phyloP scores from a whole-genome alignment of 306 rosid genomes.

The Vigna nakashimae region DNA sequence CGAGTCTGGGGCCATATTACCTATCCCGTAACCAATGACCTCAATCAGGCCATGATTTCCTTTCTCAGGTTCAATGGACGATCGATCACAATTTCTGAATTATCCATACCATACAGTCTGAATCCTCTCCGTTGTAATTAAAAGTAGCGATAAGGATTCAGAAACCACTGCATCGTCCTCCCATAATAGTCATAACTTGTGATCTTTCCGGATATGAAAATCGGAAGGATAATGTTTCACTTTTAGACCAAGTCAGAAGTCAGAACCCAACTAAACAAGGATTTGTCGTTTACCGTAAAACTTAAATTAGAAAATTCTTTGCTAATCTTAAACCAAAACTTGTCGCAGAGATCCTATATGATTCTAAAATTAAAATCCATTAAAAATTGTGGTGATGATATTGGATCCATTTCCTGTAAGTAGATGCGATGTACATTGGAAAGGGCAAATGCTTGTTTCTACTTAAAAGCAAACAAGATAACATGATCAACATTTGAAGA shows the following conservation, averaged over 20 bases:
- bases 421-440: not conserved
- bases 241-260: constrained; percentile 4
- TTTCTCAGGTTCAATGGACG: constrained; percentile 41
- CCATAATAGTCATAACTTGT: not conserved
- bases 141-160: constrained; percentile 6
- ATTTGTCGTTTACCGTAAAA: not conserved
- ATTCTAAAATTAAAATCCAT: constrained; percentile 5
- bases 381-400: not conserved
- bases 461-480: not conserved
- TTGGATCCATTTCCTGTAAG: not conserved
- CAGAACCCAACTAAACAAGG: not conserved
- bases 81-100: constrained; percentile 36
- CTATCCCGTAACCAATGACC: constrained; percentile 35
- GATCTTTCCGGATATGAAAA: not conserved
- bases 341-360: not conserved
- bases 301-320: not conserved
- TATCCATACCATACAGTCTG: constrained; percentile 29
- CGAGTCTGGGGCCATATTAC: constrained; percentile 43
- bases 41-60: constrained; percentile 34
- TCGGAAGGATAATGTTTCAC: not conserved
- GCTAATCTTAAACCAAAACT: not conserved
- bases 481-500: not conserved
- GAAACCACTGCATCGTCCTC: constrained; percentile 2
- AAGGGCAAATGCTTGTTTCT: not conserved
- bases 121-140: constrained; percentile 12